A percentile compares a stretch with the other conserved stretches of the same genome.
Conservation (phyloP, 2,329 filamentous ascomycete genomes). For the Cladosporium sphaerospermum region DNA sequence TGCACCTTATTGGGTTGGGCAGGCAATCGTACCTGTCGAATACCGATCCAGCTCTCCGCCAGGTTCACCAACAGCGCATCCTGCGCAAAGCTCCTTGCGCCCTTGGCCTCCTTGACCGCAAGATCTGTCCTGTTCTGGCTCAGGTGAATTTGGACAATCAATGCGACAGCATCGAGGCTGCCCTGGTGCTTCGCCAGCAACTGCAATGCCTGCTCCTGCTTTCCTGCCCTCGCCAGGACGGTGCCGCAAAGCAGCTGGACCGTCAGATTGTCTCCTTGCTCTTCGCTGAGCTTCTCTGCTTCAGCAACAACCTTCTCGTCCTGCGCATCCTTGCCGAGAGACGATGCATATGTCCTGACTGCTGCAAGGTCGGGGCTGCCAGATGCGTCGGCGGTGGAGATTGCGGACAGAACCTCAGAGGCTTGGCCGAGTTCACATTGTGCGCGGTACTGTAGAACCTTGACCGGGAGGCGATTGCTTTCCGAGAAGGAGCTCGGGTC, state of each 20-base stretch:
- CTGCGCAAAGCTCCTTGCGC: conserved; percentile 88
- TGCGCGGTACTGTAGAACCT: conserved; percentile 72
- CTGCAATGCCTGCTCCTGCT: conserved; percentile 77
- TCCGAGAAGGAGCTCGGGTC: conserved; percentile 71
- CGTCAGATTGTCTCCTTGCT: conserved; percentile 63
- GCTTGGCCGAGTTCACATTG: conserved; percentile 76
- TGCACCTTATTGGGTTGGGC: not conserved
- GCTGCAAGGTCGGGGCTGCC: conserved; percentile 63
- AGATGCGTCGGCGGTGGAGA: conserved; percentile 56
- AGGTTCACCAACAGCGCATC: conserved; percentile 90
- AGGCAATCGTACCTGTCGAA: conserved; percentile 62
- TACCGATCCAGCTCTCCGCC: conserved; percentile 88
- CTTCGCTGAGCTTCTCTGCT: conserved; percentile 63
- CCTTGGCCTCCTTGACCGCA: conserved; percentile 79
- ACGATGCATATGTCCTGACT: conserved; percentile 69
- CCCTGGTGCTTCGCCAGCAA: conserved; percentile 79
- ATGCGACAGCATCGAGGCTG: conserved; percentile 68
- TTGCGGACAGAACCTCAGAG: conserved; percentile 62
- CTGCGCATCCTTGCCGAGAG: conserved; percentile 29
- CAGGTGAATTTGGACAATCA: conserved; percentile 89
- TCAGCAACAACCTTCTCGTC: conserved; percentile 42
- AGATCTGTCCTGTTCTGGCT: conserved; percentile 87
- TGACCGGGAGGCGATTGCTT: conserved; percentile 70
- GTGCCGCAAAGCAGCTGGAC: conserved; percentile 81
- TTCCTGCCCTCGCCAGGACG: conserved; percentile 70